Percentiles rank a stretch among this genome's conserved stretches.
These are phyloP conservation scores for Pseudopithomyces maydicus DNA, from an alignment of 2,329 filamentous ascomycete species.

Conservation along the genomic window DNA sequence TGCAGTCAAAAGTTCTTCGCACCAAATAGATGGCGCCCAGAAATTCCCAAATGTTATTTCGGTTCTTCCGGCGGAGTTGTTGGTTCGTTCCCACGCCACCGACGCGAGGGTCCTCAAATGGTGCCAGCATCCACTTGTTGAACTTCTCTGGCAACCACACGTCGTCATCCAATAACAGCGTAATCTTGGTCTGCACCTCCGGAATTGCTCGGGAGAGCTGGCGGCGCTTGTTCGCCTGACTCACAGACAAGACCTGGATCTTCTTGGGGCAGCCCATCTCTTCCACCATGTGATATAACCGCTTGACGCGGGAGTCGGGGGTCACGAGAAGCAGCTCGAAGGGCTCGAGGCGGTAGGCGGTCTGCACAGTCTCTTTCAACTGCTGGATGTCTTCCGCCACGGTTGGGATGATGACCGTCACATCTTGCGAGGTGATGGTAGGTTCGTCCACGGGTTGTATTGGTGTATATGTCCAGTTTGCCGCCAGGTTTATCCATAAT, in stretches of 20 bases:
- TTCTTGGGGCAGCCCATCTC: slow-evolving; percentile 56
- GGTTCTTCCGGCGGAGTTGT: slow-evolving; percentile 73
- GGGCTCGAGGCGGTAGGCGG: slow-evolving; percentile 73
- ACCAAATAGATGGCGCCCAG: slow-evolving; percentile 91
- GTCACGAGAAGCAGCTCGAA: slow-evolving; percentile 83
- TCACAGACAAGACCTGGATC: slow-evolving; percentile 75
- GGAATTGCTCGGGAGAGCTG: slow-evolving; percentile 93
- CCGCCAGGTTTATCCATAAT: slow-evolving; percentile 78
- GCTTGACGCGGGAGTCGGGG: slow-evolving; percentile 76
- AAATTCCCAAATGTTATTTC: slow-evolving; percentile 78
- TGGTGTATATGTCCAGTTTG: slow-evolving; percentile 81
- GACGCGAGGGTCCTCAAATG: slow-evolving; percentile 82
- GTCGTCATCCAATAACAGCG: slow-evolving; percentile 93
- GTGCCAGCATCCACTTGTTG: slow-evolving; percentile 88
- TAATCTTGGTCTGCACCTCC: slow-evolving; percentile 80
- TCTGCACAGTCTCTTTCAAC: slow-evolving; percentile 78
- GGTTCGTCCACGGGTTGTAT: slow-evolving; percentile 82
- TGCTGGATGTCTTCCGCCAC: slow-evolving; percentile 88
- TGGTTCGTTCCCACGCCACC: slow-evolving; percentile 94
- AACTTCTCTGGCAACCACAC: slow-evolving; percentile 89
- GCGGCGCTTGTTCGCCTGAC: slow-evolving; percentile 91
- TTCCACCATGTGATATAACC: slow-evolving; percentile 64
- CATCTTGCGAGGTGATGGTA: slow-evolving; percentile 78
- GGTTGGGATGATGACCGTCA: slow-evolving; percentile 92
- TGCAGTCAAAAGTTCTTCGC: slow-evolving; percentile 94